These are phyloP conservation scores for Citrullus mucosospermus DNA, from an alignment of 306 rosid species.

Conservation along the genomic window DNA sequence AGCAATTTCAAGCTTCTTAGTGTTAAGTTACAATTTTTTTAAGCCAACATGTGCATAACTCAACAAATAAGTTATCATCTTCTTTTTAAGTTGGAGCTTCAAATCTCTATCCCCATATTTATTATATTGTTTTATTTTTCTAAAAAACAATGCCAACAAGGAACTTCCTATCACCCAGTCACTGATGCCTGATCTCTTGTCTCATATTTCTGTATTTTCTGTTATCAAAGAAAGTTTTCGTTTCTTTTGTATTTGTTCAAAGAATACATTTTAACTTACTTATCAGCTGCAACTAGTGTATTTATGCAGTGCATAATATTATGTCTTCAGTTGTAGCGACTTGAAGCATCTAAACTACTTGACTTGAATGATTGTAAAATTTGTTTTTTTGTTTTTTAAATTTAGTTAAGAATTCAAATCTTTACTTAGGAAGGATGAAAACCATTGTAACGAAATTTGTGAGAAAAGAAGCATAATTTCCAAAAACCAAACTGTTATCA, in stretches of 20 bases:
- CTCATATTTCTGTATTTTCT: background rate
- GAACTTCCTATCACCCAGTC: background rate
- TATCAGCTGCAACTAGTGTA: background rate
- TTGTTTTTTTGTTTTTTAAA: too few species aligned
- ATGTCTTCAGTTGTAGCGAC: background rate
- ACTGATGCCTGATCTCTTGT: background rate
- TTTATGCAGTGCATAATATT: background rate
- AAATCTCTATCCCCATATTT: background rate
- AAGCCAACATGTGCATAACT: background rate
- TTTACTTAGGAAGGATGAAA: too few species aligned
- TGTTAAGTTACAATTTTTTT: background rate
- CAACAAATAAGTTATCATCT: too few species aligned
- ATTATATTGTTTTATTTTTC: background rate
- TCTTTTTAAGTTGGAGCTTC: background rate
- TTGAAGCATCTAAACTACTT: background rate
- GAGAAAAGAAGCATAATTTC: too few species aligned
- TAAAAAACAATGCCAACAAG: background rate
- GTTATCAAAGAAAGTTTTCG: background rate
- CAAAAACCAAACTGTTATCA: too few species aligned
- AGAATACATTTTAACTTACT: background rate
- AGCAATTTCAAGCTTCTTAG: background rate
- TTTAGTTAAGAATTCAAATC: too few species aligned
- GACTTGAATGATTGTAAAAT: background rate
- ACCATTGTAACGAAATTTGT: too few species aligned
- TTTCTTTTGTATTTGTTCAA: background rate